These are phyloP conservation scores for Quercus robur DNA, from an alignment of 306 rosid genomes.

Conservation along the genomic window DNA sequence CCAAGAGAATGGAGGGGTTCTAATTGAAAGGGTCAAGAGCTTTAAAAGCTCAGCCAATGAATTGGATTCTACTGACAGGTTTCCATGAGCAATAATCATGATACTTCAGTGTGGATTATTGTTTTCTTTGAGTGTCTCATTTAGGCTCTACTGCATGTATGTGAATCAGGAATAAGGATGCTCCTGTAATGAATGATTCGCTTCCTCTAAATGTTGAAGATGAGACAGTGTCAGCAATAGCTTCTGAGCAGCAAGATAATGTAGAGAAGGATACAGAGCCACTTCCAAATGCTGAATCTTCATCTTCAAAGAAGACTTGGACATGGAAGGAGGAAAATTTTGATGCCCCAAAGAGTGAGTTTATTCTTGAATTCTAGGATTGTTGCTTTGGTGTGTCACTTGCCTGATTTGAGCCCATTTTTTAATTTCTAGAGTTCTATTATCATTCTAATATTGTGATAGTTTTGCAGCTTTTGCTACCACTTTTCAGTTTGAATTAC, in stretches of 20 bases:
- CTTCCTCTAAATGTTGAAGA: conserved; percentile 37
- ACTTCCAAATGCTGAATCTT: conserved; percentile 29
- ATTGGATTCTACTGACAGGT: conserved; percentile 46
- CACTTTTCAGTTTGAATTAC: not conserved
- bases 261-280: conserved; percentile 31
- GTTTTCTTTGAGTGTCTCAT: conserved; percentile 6
- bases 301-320: conserved; percentile 35
- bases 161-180: conserved; percentile 43
- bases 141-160: conserved; percentile 17
- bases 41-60: conserved; percentile 33
- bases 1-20: conserved; percentile 46
- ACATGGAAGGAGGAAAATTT: conserved; percentile 63
- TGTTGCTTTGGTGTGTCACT: conserved; percentile 1
- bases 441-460: not conserved
- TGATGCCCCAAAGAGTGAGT: conserved; percentile 86
- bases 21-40: conserved; percentile 40
- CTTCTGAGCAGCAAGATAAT: conserved; percentile 32
- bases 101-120: conserved; percentile 10
- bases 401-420: conserved; percentile 7
- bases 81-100: conserved; percentile 2
- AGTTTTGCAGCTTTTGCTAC: not conserved
- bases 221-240: conserved; percentile 21
- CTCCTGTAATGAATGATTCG: conserved; percentile 31
- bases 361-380: conserved; percentile 16
- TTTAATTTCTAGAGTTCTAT: not conserved